phyloP scores from a whole-genome alignment of 805 yeast species.

The Saccharomycopsis sp. region DNA sequence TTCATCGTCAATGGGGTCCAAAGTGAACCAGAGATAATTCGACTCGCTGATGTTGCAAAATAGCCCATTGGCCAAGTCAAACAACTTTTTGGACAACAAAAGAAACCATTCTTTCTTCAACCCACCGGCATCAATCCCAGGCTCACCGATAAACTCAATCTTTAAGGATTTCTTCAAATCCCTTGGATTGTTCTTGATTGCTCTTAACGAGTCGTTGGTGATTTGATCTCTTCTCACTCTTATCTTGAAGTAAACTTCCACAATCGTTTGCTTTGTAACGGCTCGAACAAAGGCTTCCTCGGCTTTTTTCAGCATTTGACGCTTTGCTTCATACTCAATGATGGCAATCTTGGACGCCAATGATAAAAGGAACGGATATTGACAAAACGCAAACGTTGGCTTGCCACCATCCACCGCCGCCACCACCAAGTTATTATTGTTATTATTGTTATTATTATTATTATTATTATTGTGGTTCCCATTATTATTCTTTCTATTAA shows the following conservation, averaged over 20 bases:
- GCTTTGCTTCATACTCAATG: conserved; percentile 70
- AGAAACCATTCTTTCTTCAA: conserved; percentile 90
- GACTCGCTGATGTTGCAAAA: conserved; percentile 63
- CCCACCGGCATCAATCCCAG: conserved; percentile 95
- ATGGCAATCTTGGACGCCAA: conserved; percentile 76
- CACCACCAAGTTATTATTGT: not conserved
- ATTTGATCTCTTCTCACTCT: conserved; percentile 59
- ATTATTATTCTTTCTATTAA: too few relatives aligned
- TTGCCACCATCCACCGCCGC: too few relatives aligned
- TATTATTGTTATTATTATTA: not conserved
- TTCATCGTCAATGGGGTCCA: conserved; percentile 33
- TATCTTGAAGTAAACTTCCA: conserved; percentile 62
- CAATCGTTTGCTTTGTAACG: conserved; percentile 47
- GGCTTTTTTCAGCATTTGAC: conserved; percentile 78
- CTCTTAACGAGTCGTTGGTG: conserved; percentile 64
- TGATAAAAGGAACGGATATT: conserved; percentile 73
- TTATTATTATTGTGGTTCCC: too few relatives aligned
- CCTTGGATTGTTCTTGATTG: conserved; percentile 43
- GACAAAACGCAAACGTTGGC: conserved; percentile 52
- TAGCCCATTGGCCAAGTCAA: conserved; percentile 60
- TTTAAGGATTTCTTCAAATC: conserved; percentile 67
- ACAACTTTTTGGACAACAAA: conserved; percentile 58
- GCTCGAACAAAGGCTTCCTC: conserved; percentile 83
- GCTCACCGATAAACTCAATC: conserved; percentile 78
- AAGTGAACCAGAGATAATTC: conserved; percentile 65